Base-by-base conservation (phyloP, 306 rosid genomes). In the Ceratonia siliqua region DNA sequence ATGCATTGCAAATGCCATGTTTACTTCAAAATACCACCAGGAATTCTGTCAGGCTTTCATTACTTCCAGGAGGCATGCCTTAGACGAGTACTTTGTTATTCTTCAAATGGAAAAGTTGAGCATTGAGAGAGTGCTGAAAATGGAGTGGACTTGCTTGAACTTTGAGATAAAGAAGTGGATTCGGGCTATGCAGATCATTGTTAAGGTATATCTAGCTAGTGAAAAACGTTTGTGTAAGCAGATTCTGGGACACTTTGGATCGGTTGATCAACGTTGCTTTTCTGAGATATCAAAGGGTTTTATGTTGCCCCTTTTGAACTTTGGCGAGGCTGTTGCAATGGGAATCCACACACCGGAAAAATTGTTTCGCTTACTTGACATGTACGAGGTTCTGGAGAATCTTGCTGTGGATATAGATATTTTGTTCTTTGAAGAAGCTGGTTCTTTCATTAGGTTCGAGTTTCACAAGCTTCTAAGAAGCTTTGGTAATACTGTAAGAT, bases 1-100 rank as follows among this genome's bases (percentile, higher is more conserved):
- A 72, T 74, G 81, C 71, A 87, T 91, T 42, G 92, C 94, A 43
- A 79, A 70, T 56, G 71, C 17, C 48, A 89, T 89, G 97, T 89
- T 87, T 76, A 66, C 79, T 73, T 86, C 90, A 14, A 85, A 84
- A 45, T 87, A 87, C 77, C 83, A 73, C 28, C 82, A 77, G 24
- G 97, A 87, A 41, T 87, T 85, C 50, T 82, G 87, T 73, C 87
- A 79, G 24, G 77, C 85, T 24, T 91, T 78, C 57, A 48, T 81
- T 22, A 52, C 64, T 15, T 72, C 80, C 49, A 79, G 92, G 77
- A 87, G 72, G 58, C 79, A 77, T 11, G 94, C 91, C 21, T 76
- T 91, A 42, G 78, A 85, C 13, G 86, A 89, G 75, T 91, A 83
- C 83, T 58, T 80, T 72, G 69, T 68, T 15, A 72, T 69, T 69